phyloP scores from a whole-genome alignment of 78 protist species.

The Blattamonas nauphoetae region DNA sequence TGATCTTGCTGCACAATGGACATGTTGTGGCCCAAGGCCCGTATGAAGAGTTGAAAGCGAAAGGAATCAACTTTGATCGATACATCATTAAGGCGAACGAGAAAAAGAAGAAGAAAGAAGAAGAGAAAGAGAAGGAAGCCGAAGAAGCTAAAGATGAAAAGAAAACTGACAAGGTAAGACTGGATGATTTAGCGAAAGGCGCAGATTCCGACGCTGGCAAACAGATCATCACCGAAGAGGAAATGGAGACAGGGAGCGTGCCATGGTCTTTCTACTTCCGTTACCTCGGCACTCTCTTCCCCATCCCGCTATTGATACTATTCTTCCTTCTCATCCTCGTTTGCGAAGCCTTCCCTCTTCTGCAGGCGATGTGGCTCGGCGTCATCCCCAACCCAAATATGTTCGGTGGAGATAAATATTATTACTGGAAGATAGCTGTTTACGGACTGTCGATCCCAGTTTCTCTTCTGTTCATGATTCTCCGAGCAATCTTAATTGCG shows the following conservation, averaged over 20 bases:
- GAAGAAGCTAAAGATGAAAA: neutral
- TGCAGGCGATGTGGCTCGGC: neutral
- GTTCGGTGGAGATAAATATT: too few relatives aligned
- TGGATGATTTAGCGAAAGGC: neutral
- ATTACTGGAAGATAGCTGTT: neutral
- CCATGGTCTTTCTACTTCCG: neutral
- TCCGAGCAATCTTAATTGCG: neutral
- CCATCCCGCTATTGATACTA: neutral
- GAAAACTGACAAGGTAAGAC: neutral
- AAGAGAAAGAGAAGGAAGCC: neutral
- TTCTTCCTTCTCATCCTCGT: neutral
- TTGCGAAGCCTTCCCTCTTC: neutral
- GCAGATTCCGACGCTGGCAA: constrained; percentile 1
- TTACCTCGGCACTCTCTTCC: neutral
- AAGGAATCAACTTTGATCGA: neutral
- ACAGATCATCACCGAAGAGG: constrained; percentile 3
- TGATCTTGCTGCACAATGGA: constrained; percentile 56
- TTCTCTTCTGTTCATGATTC: neutral
- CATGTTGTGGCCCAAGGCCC: constrained; percentile 41
- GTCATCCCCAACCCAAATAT: neutral
- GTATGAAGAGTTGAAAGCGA: neutral
- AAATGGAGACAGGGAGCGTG: neutral
- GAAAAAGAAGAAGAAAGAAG: neutral
- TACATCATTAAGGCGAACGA: neutral
- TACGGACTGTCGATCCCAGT: neutral